Base-by-base conservation (phyloP, 257 asterid species). In the Solanum phureja region DNA sequence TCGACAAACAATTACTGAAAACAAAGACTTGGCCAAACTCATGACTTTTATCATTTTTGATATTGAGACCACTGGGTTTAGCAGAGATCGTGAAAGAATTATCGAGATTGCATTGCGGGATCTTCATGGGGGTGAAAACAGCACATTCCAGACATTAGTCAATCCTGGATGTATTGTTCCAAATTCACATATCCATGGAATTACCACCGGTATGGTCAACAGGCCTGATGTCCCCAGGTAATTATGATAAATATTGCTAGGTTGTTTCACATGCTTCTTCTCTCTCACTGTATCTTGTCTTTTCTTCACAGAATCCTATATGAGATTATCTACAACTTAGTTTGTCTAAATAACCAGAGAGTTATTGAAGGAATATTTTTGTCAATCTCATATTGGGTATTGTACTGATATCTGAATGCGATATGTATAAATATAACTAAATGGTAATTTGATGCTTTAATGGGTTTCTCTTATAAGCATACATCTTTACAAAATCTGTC, bases 101-200 rank as follows among this genome's bases (percentile, higher is more conserved):
- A 85, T 97, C 86, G 99, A 97, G 95, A 89, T 97, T 82, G 99
- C 98, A 62, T 87, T 94, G 74, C 98, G 93, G 92, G 99, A 97
- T 92, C 96, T 97, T 86, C 92, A 92, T 91, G 98, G 99, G 64
- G 99, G 98, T 86, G 94, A 89, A 74, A 92, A 94, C 90, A 92
- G 98, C 94, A 94, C 95, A 86, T 95, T 97, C 27, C 95, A 97
- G 96, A 91, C 97, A 60, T 94, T 97, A 56, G 93, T 97, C 87
- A 97, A 97, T 90, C 99, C 99, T 8, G 94, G 89, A 35, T 88
- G 97, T 64, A 86, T 33, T 68, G 96, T 95, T 86, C 90, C 90
- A 31, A 97, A 97, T 81, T 74, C 94, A 56, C 56, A 86, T 56
- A 24, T 95, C 87, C 99, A 97, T 62, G 93, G 94, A 49, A 95